Base-by-base conservation (phyloP, 2,329 filamentous ascomycete species). In the Cryphonectria parasitica region DNA sequence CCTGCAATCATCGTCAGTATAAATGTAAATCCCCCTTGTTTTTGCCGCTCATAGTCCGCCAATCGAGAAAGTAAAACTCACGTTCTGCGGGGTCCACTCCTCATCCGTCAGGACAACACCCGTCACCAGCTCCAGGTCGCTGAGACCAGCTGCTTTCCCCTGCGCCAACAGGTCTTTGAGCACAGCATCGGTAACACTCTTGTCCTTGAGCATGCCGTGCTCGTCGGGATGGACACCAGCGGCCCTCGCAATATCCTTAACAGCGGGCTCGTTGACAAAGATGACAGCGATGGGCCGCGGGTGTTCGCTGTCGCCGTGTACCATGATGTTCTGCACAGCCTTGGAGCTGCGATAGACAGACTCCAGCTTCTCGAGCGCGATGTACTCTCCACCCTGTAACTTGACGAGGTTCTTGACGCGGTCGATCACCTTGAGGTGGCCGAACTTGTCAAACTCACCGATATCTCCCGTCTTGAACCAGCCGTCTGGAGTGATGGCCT, bases 391-490 rank as follows among this genome's bases (percentile, higher is more conserved):
- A 72, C 95, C 94, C 74, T 93, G 88, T 74, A 96, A 95, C 90
- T 98, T 98, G 81, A 98, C 93, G 69, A 98, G 85, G 83, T 98
- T 98, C 90, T 98, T 98, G 89, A 97, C 95, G 76, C 95, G 93
- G 81, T 98, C 95, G 78, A 98, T 95, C 79, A 98, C 91, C 76
- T 87, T 89, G 74, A 98, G 82, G 79, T 97, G 92, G 60, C 95
- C 95, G 73, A 91, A 86, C 61, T 84, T 79, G 80, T 95, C 91
- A 77, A 95, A 96, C 79, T 98, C 93, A 77, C 95, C 95, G 79
- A 98, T 96, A 77, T 98, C 95, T 72, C 95, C 95, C 22, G 94
- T 97, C 87, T 92, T 95, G 88, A 98, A 98, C 96, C 96, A 98
- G 65, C 94, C 94, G 77, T 97, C 96, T 3, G 89, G 80, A 0